phyloP scores from a whole-genome alignment of 164 flowering plant species.

The Dillenia turbinata region DNA sequence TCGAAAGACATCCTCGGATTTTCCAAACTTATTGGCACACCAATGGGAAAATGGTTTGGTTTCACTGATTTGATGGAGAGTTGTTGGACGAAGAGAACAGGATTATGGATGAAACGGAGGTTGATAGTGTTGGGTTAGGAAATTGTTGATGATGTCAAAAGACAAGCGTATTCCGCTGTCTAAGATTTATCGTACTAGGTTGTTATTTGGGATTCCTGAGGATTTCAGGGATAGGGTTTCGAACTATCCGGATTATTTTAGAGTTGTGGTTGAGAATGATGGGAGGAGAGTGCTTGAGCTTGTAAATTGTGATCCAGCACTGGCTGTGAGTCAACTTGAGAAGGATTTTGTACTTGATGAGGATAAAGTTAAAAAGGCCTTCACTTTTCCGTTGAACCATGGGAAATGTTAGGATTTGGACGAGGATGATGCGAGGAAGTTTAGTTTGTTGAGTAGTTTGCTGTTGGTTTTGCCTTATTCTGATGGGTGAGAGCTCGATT shows the following conservation, averaged over 20 bases:
- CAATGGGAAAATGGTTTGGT: conserved; percentile 78
- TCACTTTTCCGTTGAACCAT: conserved; percentile 57
- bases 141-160: conserved; percentile 85
- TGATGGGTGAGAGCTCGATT: conserved; percentile 63
- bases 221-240: conserved; percentile 78
- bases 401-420: conserved; percentile 68
- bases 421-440: conserved; percentile 50
- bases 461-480: conserved; percentile 93
- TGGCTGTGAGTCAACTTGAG: conserved; percentile 81
- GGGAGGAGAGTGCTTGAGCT: conserved; percentile 73
- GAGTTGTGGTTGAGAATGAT: conserved; percentile 48
- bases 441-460: conserved; percentile 65
- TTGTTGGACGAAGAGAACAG: conserved; percentile 45
- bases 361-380: conserved; percentile 64
- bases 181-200: conserved; percentile 70
- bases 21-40: conserved; percentile 56
- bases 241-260: conserved; percentile 67
- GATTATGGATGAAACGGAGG: conserved; percentile 52
- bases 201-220: conserved; percentile 77
- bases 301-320: conserved; percentile 65
- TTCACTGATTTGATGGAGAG: conserved; percentile 67
- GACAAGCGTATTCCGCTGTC: conserved; percentile 63
- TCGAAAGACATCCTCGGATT: conserved; percentile 53
- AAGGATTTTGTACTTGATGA: conserved; percentile 71
- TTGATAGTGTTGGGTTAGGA: conserved; percentile 67